Conservation (phyloP, 2,329 filamentous ascomycete genomes). For the Phaeosphaeriaceae sp. region DNA sequence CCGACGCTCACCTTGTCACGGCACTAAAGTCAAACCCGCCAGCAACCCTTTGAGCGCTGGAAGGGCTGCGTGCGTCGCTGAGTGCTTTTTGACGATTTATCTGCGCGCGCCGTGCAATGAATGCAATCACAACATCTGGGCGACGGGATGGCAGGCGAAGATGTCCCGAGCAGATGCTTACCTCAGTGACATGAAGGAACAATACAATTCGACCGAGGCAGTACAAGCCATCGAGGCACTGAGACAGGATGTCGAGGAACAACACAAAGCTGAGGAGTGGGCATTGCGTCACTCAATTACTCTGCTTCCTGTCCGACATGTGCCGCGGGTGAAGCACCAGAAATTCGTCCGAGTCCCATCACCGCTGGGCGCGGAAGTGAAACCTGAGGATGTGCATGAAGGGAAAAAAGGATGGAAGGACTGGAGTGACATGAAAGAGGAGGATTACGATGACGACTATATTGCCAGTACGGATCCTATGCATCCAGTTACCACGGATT, state of each 20-base stretch:
- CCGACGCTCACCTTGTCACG: conserved; percentile 43
- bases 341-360: conserved; percentile 11
- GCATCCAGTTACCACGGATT: conserved; percentile 27
- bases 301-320: conserved; percentile 4
- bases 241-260: conserved; percentile 17
- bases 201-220: background rate
- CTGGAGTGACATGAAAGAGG: conserved; percentile 9
- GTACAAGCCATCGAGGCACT: conserved; percentile 11
- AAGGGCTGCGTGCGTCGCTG: conserved; percentile 35
- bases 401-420: background rate
- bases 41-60: conserved; percentile 3
- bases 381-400: conserved; percentile 22
- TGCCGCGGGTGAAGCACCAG: conserved; percentile 11
- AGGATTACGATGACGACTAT: conserved; percentile 27
- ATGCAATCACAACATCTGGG: conserved; percentile 31
- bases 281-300: conserved; percentile 15
- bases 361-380: conserved; percentile 23
- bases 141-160: conserved; percentile 21
- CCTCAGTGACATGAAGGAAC: conserved; percentile 7
- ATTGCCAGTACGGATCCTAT: conserved; percentile 31
- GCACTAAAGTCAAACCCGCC: conserved; percentile 35
- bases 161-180: conserved; percentile 23
- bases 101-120: conserved; percentile 24
- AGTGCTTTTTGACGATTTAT: conserved; percentile 30
- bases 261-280: conserved; percentile 22